Percentiles rank a stretch among this genome's conserved stretches.
Evolutionary conservation across 1,284 basidiomycete species (phyloP).

Genomic region (Vanrija sp.): DNA sequence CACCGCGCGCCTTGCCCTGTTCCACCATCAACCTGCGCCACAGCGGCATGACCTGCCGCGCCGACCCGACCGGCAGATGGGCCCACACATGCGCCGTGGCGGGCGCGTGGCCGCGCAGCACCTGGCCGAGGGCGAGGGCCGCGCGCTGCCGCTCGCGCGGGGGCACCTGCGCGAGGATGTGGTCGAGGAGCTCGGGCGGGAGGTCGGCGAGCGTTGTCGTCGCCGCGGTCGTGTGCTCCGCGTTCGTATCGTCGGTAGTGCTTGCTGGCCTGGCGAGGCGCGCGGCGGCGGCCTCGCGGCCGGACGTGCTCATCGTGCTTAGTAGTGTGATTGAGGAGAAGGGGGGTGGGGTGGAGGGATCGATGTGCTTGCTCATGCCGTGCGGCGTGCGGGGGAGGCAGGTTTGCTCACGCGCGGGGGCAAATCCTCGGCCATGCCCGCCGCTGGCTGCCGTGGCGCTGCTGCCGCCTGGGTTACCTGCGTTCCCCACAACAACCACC

Average conservation of each 20-base stretch:
- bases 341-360: no score
- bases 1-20: constrained; percentile 9
- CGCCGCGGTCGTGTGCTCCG: neutral
- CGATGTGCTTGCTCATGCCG: neutral
- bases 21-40: constrained; percentile 30
- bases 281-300: neutral
- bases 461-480: no score
- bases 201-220: constrained; percentile 22
- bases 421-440: no score
- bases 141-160: constrained; percentile 38
- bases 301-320: neutral
- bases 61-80: constrained; percentile 35
- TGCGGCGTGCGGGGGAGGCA: neutral
- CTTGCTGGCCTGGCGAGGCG: neutral
- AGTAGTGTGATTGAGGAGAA: neutral
- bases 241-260: neutral
- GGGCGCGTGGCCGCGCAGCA: constrained; percentile 37
- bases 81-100: constrained; percentile 32
- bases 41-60: constrained; percentile 33
- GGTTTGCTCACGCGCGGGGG: no score
- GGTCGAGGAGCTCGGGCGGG: constrained; percentile 46
- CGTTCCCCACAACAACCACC: no score
- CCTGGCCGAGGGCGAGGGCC: constrained; percentile 35
- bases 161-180: constrained; percentile 40
- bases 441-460: no score